Percentiles rank a stretch among this genome's conserved stretches.
These are phyloP conservation scores for Didymella arachidicola DNA, from an alignment of 2,329 filamentous ascomycete species.

Conservation along the genomic window DNA sequence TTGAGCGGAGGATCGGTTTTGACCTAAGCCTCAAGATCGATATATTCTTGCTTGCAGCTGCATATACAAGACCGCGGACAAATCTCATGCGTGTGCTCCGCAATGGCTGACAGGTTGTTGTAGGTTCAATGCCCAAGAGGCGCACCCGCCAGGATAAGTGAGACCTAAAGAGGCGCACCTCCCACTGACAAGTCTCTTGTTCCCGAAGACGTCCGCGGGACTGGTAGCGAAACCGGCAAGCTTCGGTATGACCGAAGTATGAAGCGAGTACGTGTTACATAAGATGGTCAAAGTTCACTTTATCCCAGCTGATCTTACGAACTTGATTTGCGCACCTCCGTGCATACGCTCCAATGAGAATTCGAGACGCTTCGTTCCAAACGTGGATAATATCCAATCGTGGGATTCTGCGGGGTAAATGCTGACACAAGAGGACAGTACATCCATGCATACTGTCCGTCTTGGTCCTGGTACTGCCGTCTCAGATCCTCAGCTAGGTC, in stretches of 20 bases:
- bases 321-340: constrained; percentile 10
- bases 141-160: constrained; percentile 8
- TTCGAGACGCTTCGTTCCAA: background rate
- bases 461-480: constrained; percentile 2
- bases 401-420: constrained; percentile 8
- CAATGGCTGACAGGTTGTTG: constrained; percentile 1
- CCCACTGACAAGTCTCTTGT: background rate
- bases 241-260: constrained; percentile 8
- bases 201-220: constrained; percentile 1
- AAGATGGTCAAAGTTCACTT: constrained; percentile 15
- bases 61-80: constrained; percentile 5
- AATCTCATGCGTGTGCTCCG: background rate
- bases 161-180: background rate
- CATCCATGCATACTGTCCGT: constrained; percentile 3
- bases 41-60: background rate
- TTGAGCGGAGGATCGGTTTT: background rate
- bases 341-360: constrained; percentile 7
- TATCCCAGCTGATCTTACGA: constrained; percentile 3
- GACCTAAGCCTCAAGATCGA: background rate
- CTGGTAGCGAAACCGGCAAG: background rate
- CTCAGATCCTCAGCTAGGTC: background rate
- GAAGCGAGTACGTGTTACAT: background rate
- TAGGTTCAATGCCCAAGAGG: background rate
- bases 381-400: background rate
- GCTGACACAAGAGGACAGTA: background rate